These are phyloP conservation scores for Talaromyces sp. DNA, from an alignment of 2,329 filamentous ascomycete species.

Conservation along the genomic window DNA sequence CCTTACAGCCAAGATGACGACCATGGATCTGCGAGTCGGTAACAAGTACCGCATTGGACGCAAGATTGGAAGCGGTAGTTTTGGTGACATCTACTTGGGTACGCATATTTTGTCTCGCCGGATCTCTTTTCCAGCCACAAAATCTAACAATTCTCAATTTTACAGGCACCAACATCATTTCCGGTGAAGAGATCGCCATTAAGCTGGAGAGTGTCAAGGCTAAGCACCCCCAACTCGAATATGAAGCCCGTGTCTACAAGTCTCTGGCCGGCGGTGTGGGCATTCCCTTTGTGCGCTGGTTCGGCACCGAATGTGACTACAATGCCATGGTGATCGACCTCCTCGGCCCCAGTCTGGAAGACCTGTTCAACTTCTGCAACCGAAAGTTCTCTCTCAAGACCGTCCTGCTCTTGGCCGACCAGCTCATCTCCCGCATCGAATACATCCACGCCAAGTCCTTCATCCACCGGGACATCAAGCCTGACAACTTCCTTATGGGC, in stretches of 20 bases:
- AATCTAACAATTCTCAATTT: not conserved
- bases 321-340: constrained; percentile 99
- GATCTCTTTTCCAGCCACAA: not conserved
- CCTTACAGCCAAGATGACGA: constrained; percentile 12
- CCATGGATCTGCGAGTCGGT: constrained; percentile 82
- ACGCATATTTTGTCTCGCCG: not conserved
- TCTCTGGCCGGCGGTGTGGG: constrained; percentile 91
- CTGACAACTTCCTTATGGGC: constrained; percentile 99
- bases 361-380: constrained; percentile 99
- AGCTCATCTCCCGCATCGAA: constrained; percentile 98
- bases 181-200: constrained; percentile 98
- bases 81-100: constrained; percentile 70
- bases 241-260: constrained; percentile 88
- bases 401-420: constrained; percentile 89
- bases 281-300: constrained; percentile 98
- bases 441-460: constrained; percentile 99
- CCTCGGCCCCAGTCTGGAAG: constrained; percentile 89
- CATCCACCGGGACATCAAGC: constrained; percentile 99
- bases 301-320: constrained; percentile 98
- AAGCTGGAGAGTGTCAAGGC: constrained; percentile 99
- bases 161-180: constrained; percentile 95
- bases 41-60: constrained; percentile 99
- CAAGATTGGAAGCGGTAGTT: constrained; percentile 96
- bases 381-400: constrained; percentile 99
- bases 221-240: constrained; percentile 97